Evolutionary conservation across 805 yeast species (phyloP).

Genomic region (Millerago galiae): DNA sequence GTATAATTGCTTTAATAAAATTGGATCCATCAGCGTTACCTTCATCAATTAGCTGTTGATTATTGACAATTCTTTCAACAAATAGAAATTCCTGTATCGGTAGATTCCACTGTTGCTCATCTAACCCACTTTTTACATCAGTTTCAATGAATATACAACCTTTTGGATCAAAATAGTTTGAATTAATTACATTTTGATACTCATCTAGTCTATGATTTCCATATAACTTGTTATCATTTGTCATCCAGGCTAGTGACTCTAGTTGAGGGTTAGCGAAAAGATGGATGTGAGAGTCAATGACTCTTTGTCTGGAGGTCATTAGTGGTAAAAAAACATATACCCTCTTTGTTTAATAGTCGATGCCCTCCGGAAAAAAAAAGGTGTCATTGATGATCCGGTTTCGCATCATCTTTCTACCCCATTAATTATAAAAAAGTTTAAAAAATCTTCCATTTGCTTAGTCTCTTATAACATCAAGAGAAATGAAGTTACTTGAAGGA

Average conservation of each 20-base stretch:
- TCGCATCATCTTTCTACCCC: not conserved
- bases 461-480: not conserved
- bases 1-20: conserved; percentile 28
- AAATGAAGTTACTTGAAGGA: conserved; percentile 21
- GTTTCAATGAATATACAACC: conserved; percentile 16
- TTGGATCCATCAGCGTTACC: not conserved
- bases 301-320: not conserved
- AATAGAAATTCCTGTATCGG: conserved; percentile 13
- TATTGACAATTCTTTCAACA: conserved; percentile 7
- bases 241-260: conserved; percentile 13
- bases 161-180: not conserved
- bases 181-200: not conserved
- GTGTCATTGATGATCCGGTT: not conserved
- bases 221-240: conserved; percentile 7
- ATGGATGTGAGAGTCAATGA: conserved; percentile 19
- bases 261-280: conserved; percentile 12
- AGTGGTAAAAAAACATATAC: not conserved
- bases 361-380: not conserved
- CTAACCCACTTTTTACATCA: conserved; percentile 11
- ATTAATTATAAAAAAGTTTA: not conserved
- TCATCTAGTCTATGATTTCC: conserved; percentile 11
- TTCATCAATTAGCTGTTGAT: conserved; percentile 4
- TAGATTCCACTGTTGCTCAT: conserved; percentile 10
- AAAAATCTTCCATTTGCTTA: not conserved
- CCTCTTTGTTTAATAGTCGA: not conserved